Evolutionary conservation across 75 land plant genomes (phyloP).

Genomic region (Pinus taeda): DNA sequence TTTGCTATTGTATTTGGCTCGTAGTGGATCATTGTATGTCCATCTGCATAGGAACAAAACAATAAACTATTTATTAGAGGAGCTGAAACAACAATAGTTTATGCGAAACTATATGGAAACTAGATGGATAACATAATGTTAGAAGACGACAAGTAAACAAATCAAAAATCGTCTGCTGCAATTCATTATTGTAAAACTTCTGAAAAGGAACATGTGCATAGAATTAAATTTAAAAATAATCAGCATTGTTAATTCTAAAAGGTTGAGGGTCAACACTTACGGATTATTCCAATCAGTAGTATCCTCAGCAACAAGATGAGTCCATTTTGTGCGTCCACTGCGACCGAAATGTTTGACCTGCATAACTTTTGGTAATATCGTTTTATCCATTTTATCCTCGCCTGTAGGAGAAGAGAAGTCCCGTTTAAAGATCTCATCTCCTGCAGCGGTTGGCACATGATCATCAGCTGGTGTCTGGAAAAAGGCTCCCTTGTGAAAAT

Average conservation of each 20-base stretch:
- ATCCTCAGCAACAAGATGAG: slow-evolving; percentile 95
- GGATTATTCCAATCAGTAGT: slow-evolving; percentile 92
- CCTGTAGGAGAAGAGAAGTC: slow-evolving; percentile 95
- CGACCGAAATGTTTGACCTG: slow-evolving; percentile 97
- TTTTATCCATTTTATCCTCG: slow-evolving; percentile 93
- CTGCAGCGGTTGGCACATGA: slow-evolving; percentile 42
- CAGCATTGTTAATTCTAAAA: not conserved
- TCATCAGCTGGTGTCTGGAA: slow-evolving; percentile 77
- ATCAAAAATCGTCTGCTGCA: not conserved
- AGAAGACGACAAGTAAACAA: not conserved
- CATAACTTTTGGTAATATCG: slow-evolving; percentile 96
- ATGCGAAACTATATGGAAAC: not conserved
- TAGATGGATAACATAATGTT: not conserved
- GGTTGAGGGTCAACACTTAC: slow-evolving; percentile 31
- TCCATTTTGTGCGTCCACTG: slow-evolving; percentile 97
- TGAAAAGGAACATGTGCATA: not conserved
- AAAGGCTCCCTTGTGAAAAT: slow-evolving; percentile 97
- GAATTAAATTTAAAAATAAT: not conserved
- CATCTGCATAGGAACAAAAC: slow-evolving; percentile 51
- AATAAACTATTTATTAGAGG: slow-evolving; percentile 4
- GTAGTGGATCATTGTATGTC: slow-evolving; percentile 81
- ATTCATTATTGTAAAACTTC: not conserved
- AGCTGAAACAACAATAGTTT: not conserved
- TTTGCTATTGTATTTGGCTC: slow-evolving; percentile 81
- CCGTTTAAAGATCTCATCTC: slow-evolving; percentile 57